Evolutionary conservation across 345 rosid genomes (phyloP).

Genomic region (Linum usitatissimum): DNA sequence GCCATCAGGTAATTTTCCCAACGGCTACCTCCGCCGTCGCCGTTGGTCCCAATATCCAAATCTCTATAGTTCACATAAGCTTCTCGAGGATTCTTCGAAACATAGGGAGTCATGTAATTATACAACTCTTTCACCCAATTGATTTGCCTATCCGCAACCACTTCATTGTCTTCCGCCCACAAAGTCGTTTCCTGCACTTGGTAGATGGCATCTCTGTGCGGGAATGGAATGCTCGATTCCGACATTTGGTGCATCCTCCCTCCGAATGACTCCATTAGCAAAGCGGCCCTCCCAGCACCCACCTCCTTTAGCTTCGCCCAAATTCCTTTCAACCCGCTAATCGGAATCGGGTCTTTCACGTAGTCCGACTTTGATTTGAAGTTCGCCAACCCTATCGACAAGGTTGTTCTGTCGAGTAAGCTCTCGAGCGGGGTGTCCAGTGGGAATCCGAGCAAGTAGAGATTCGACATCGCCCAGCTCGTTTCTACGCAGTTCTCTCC

Average conservation of each 20-base stretch:
- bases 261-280: neutral
- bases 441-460: neutral
- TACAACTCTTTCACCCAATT: neutral
- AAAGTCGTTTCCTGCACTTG: neutral
- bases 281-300: neutral
- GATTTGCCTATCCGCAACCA: neutral
- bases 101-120: conserved; percentile 13
- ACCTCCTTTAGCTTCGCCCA: neutral
- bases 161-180: neutral
- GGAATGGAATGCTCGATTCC: conserved; percentile 3
- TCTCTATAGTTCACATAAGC: conserved; percentile 12
- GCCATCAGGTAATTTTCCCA: neutral
- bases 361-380: conserved; percentile 3
- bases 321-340: neutral
- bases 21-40: neutral
- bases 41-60: conserved; percentile 10
- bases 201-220: neutral
- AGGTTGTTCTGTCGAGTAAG: neutral
- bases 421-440: neutral
- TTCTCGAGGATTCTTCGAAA: conserved; percentile 14
- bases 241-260: neutral
- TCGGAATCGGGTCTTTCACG: conserved; percentile 1
- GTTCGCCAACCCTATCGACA: neutral
- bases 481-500: neutral
- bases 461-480: neutral